A percentile compares a stretch with the other conserved stretches of the same genome.
phyloP scores from a whole-genome alignment of 495 filamentous ascomycete species.

The Pseudomonodictys pantanalensis region DNA sequence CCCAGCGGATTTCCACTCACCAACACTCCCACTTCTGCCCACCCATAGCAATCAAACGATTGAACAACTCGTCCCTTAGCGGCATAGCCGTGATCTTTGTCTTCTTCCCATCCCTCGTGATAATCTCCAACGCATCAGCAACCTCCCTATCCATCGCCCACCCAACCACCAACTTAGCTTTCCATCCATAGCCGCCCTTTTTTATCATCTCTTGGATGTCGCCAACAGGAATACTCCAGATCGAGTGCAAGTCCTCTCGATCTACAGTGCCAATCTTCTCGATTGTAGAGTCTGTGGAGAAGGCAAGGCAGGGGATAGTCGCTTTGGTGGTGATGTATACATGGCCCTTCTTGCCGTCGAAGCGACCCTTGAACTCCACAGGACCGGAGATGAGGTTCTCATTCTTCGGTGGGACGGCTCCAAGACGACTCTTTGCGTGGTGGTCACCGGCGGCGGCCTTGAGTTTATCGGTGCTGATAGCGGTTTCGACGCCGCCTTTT shows the following conservation, averaged over 20 bases:
- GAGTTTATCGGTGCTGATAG: slow-evolving; percentile 65
- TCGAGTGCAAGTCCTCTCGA: slow-evolving; percentile 52
- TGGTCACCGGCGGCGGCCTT: slow-evolving; percentile 64
- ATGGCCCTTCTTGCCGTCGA: slow-evolving; percentile 67
- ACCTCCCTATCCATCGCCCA: slow-evolving; percentile 76
- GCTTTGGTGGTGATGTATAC: slow-evolving; percentile 64
- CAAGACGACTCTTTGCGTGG: slow-evolving; percentile 68
- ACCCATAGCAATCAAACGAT: slow-evolving; percentile 76
- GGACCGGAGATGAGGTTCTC: slow-evolving; percentile 57
- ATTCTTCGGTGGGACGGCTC: slow-evolving; percentile 57
- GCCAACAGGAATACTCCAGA: slow-evolving; percentile 57
- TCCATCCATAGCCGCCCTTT: slow-evolving; percentile 84
- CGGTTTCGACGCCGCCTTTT: slow-evolving; percentile 63
- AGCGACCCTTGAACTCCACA: slow-evolving; percentile 70
- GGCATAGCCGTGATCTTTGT: slow-evolving; percentile 69
- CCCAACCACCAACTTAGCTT: slow-evolving; percentile 79
- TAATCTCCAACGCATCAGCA: slow-evolving; percentile 72
- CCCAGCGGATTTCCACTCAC: slow-evolving; percentile 46
- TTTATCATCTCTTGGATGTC: slow-evolving; percentile 73
- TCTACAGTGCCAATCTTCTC: slow-evolving; percentile 51
- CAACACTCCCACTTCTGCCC: slow-evolving; percentile 85
- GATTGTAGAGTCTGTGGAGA: slow-evolving; percentile 47
- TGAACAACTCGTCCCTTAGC: slow-evolving; percentile 78
- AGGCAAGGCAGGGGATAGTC: slow-evolving; percentile 59
- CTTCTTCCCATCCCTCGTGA: slow-evolving; percentile 52